Percentiles rank a stretch among this genome's conserved stretches.
Conservation (phyloP, 106 monocot species). For the Vanilla planifolia region DNA sequence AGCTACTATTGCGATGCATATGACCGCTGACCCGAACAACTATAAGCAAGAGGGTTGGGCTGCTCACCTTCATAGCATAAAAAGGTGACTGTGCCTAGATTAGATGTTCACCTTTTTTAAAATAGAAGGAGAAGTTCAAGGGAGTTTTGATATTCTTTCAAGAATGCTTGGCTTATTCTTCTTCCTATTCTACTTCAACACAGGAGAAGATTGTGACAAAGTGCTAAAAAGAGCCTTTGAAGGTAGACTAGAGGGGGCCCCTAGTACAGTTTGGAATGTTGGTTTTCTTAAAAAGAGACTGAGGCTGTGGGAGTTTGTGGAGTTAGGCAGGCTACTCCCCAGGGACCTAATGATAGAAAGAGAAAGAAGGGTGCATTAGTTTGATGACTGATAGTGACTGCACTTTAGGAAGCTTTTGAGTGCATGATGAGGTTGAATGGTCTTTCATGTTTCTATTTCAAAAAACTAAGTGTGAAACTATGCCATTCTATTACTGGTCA, state of each 20-base stretch:
- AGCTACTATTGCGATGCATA: not conserved
- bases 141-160: slow-evolving; percentile 1
- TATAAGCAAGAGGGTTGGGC: slow-evolving; percentile 3
- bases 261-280: slow-evolving; percentile 3
- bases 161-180: slow-evolving; percentile 3
- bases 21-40: slow-evolving; percentile 1
- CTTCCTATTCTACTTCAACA: slow-evolving; percentile 4
- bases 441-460: not conserved
- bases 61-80: slow-evolving; percentile 10
- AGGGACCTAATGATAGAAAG: slow-evolving; percentile 2
- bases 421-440: not conserved
- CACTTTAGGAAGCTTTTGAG: too few species aligned
- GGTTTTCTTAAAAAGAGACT: slow-evolving; percentile 4
- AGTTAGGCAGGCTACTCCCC: slow-evolving; percentile 3
- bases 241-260: slow-evolving; percentile 4
- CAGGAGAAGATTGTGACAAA: slow-evolving; percentile 9
- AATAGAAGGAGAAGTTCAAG: slow-evolving; percentile 7
- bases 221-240: slow-evolving; percentile 8
- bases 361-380: slow-evolving; percentile 1
- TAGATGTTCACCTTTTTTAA: slow-evolving; percentile 5
- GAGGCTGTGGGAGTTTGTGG: slow-evolving; percentile 10
- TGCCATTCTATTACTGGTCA: too few species aligned
- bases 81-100: not conserved
- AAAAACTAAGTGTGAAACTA: too few species aligned
- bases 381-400: too few species aligned